These are phyloP conservation scores for Clonostachys chloroleuca DNA, from an alignment of 2,329 filamentous ascomycete species.

Conservation along the genomic window DNA sequence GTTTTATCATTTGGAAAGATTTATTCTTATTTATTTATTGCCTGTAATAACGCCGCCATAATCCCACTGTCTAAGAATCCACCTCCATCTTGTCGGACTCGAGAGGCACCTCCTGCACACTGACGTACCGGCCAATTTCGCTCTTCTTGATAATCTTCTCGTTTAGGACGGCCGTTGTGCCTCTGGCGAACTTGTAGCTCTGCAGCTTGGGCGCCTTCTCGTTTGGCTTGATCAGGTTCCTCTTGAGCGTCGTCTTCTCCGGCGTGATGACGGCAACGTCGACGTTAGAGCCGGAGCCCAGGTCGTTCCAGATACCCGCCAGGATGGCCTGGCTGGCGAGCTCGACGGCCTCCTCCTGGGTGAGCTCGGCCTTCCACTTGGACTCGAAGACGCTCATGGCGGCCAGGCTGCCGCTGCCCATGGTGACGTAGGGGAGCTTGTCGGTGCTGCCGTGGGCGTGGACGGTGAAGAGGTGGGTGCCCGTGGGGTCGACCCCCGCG, in stretches of 20 bases:
- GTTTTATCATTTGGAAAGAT: not conserved
- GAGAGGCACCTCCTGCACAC: constrained; percentile 77
- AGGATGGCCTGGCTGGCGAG: constrained; percentile 83
- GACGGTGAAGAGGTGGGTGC: constrained; percentile 92
- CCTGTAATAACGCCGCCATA: not conserved
- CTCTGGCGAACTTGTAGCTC: constrained; percentile 85
- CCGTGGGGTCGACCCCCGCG: constrained; percentile 93
- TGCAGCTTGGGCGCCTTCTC: constrained; percentile 85
- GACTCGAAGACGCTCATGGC: constrained; percentile 99
- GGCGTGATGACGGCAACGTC: constrained; percentile 93
- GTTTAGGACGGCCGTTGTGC: constrained; percentile 93
- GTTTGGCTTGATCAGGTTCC: constrained; percentile 93
- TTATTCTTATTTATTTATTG: not conserved
- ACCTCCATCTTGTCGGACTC: constrained; percentile 69
- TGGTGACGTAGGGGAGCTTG: constrained; percentile 98
- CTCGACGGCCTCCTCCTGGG: constrained; percentile 75
- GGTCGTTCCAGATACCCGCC: constrained; percentile 97
- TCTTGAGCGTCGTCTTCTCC: constrained; percentile 89
- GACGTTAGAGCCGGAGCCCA: constrained; percentile 95
- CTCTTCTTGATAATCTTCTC: constrained; percentile 95
- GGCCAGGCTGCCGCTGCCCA: constrained; percentile 93
- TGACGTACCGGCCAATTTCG: constrained; percentile 91
- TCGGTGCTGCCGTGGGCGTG: constrained; percentile 98
- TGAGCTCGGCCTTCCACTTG: constrained; percentile 79
- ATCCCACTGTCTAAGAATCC: constrained; percentile 46